Conservation (phyloP, 164 flowering plant species). For the Buxus sempervirens region DNA sequence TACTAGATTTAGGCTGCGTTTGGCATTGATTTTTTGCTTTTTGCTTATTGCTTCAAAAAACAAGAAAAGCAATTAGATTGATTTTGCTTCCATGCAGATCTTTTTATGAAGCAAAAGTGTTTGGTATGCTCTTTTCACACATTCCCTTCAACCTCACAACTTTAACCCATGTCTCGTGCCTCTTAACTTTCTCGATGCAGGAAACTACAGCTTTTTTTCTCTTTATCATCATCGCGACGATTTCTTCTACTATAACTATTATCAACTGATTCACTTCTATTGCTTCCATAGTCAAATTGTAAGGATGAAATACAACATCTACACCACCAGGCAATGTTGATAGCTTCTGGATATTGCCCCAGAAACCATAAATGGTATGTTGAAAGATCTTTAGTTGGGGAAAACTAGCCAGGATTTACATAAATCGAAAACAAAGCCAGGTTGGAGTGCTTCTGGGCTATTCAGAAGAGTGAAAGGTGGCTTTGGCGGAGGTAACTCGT, state of each 20-base stretch:
- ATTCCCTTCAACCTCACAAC: slow-evolving; percentile 78
- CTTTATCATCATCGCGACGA: background rate
- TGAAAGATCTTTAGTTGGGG: slow-evolving; percentile 81
- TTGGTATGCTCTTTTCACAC: slow-evolving; percentile 96
- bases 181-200: slow-evolving; percentile 55
- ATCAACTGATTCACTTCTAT: background rate
- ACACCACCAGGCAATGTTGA: slow-evolving; percentile 54
- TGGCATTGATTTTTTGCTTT: too few species aligned
- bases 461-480: slow-evolving; percentile 67
- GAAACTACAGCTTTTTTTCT: slow-evolving; percentile 32
- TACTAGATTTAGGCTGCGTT: too few species aligned
- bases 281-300: slow-evolving; percentile 50
- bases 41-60: too few species aligned
- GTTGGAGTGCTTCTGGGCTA: slow-evolving; percentile 54
- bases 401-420: slow-evolving; percentile 91
- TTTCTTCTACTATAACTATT: background rate
- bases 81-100: too few species aligned
- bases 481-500: slow-evolving; percentile 97
- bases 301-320: slow-evolving; percentile 77
- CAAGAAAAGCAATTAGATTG: too few species aligned
- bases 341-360: slow-evolving; percentile 72
- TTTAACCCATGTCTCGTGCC: slow-evolving; percentile 92
- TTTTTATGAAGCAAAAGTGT: too few species aligned
- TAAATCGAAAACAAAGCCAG: slow-evolving; percentile 76
- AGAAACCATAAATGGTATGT: slow-evolving; percentile 93